Percentiles rank a stretch among this genome's conserved stretches.
These are phyloP conservation scores for Irpex sp. DNA, from an alignment of 1,284 basidiomycete species.

Conservation along the genomic window DNA sequence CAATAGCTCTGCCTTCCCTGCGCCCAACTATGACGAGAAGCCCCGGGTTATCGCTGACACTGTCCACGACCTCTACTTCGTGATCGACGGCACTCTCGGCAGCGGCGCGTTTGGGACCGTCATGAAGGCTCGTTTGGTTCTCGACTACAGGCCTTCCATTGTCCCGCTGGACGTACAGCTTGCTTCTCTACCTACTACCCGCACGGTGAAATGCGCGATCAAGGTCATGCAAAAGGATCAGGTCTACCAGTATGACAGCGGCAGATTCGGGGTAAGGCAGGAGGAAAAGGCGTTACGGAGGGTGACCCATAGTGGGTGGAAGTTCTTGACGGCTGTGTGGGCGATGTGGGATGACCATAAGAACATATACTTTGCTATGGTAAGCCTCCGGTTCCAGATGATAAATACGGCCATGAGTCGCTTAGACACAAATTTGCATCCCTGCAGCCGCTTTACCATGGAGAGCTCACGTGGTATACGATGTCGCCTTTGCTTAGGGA, in stretches of 20 bases:
- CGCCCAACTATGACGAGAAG: no score
- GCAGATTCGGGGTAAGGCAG: not conserved
- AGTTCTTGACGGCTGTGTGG: conserved; percentile 11
- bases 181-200: no score
- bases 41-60: no score
- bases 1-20: no score
- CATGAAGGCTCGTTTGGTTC: no score
- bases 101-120: no score
- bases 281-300: conserved; percentile 7
- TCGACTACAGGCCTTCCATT: no score
- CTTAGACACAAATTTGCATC: no score
- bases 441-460: conserved; percentile 7
- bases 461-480: not conserved
- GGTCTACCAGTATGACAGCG: not conserved
- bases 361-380: conserved; percentile 21
- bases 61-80: no score
- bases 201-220: not conserved
- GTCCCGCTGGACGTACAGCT: no score
- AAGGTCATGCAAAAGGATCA: conserved; percentile 9
- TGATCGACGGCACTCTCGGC: no score
- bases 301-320: not conserved
- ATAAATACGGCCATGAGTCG: not conserved
- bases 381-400: conserved; percentile 6
- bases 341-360: conserved; percentile 18
- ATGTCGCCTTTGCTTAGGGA: not conserved